Evolutionary conservation across 2,329 filamentous ascomycete species (phyloP).

Genomic region (Colletotrichum chlorophyti): DNA sequence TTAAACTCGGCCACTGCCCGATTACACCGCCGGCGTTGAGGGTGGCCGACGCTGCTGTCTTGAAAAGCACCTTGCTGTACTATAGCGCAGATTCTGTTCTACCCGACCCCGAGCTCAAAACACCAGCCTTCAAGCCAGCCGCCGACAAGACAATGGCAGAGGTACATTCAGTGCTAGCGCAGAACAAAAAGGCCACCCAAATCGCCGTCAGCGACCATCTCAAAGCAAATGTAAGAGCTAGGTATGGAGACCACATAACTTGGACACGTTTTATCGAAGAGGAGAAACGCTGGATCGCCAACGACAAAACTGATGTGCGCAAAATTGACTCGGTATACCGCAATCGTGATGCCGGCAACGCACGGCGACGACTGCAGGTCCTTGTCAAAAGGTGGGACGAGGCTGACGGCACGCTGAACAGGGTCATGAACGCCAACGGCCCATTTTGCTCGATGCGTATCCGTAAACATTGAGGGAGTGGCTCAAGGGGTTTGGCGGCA

Average conservation of each 20-base stretch:
- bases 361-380: constrained; percentile 41
- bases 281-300: constrained; percentile 48
- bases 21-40: constrained; percentile 38
- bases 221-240: constrained; percentile 37
- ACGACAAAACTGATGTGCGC: constrained; percentile 45
- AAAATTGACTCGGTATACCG: constrained; percentile 53
- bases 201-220: constrained; percentile 40
- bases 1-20: constrained; percentile 49
- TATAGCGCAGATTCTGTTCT: constrained; percentile 45
- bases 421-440: constrained; percentile 41
- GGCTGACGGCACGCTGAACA: constrained; percentile 44
- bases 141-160: constrained; percentile 18
- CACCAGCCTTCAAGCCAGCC: constrained; percentile 38
- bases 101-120: constrained; percentile 33
- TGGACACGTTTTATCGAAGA: constrained; percentile 41
- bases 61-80: constrained; percentile 43
- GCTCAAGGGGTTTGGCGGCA: too few species aligned
- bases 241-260: constrained; percentile 38
- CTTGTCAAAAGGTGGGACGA: constrained; percentile 49
- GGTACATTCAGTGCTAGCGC: background rate
- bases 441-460: constrained; percentile 34
- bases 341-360: constrained; percentile 46
- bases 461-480: background rate
- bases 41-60: constrained; percentile 37
- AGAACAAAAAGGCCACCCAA: constrained; percentile 28